Conservation (phyloP, 352 stramenopile species). For the Poterioochromonas sp. region DNA sequence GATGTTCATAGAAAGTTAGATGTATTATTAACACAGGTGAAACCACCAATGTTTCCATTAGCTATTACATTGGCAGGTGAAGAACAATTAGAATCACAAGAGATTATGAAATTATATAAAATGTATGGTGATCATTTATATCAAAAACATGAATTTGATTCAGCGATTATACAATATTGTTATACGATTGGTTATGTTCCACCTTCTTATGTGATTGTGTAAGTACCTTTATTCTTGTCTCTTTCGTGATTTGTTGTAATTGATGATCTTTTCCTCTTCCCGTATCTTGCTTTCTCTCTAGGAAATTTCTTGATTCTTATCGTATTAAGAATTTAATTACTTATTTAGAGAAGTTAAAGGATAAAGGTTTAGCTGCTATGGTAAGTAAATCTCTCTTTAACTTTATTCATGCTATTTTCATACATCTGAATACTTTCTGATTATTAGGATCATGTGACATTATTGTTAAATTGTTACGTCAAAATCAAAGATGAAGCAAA, state of each 20-base stretch:
- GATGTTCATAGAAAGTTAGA: neutral
- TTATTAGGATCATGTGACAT: slow-evolving; percentile 6
- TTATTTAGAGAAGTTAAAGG: slow-evolving; percentile 5
- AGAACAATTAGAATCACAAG: slow-evolving; percentile 15
- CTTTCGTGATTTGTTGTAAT: neutral
- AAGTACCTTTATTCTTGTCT: neutral
- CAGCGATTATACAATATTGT: slow-evolving; percentile 14
- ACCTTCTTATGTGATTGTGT: slow-evolving; percentile 25
- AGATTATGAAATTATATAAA: slow-evolving; percentile 30
- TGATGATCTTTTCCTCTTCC: neutral
- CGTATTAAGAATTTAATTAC: slow-evolving; percentile 1
- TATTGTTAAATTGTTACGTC: neutral
- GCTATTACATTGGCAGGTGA: slow-evolving; percentile 17
- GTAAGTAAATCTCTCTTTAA: neutral
- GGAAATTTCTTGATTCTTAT: slow-evolving; percentile 15
- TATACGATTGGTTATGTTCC: slow-evolving; percentile 22
- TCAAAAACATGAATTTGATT: slow-evolving; percentile 18
- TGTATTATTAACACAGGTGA: neutral
- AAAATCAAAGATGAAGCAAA: slow-evolving; percentile 5
- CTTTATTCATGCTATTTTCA: neutral
- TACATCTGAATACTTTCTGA: neutral
- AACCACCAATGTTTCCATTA: slow-evolving; percentile 4
- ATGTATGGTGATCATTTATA: slow-evolving; percentile 23
- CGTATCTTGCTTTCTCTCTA: neutral
- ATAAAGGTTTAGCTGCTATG: neutral